Percentiles rank a stretch among this genome's conserved stretches.
Evolutionary conservation across 2,329 filamentous ascomycete species (phyloP).

Genomic region (Colletotrichum paranaense): DNA sequence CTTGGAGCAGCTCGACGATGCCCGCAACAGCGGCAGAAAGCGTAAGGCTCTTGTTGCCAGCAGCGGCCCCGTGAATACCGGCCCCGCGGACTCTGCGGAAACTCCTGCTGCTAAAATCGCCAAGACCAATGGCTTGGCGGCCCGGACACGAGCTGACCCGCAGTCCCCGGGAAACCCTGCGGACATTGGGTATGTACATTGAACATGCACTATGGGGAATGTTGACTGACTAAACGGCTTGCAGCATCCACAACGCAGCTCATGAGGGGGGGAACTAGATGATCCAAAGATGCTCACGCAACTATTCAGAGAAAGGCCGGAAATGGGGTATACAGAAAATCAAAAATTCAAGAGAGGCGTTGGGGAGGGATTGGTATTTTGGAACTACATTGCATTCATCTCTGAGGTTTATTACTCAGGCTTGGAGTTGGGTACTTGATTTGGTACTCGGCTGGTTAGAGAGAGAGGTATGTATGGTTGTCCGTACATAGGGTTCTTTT

Average conservation of each 20-base stretch:
- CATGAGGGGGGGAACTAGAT: slow-evolving; percentile 17
- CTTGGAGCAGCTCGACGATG: slow-evolving; percentile 80
- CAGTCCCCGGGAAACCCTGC: slow-evolving; percentile 5
- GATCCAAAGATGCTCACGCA: slow-evolving; percentile 2
- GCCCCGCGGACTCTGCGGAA: background rate
- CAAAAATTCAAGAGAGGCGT: slow-evolving; percentile 19
- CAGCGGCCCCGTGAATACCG: slow-evolving; percentile 15
- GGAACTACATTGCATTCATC: background rate
- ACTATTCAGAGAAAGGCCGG: background rate
- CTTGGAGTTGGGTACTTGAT: background rate
- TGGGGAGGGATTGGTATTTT: slow-evolving; percentile 7
- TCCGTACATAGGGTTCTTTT: background rate
- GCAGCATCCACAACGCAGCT: slow-evolving; percentile 27
- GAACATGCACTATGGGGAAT: background rate
- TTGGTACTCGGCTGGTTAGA: background rate
- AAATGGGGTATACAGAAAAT: background rate
- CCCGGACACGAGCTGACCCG: slow-evolving; percentile 4
- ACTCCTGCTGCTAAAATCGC: slow-evolving; percentile 7
- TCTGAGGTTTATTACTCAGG: background rate
- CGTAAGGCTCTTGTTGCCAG: slow-evolving; percentile 42
- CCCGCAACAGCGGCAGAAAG: slow-evolving; percentile 74
- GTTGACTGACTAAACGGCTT: background rate
- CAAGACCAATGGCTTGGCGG: slow-evolving; percentile 13
- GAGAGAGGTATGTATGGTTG: background rate
- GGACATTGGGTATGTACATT: slow-evolving; percentile 13